A percentile compares a stretch with the other conserved stretches of the same genome.
phyloP scores from a whole-genome alignment of 805 yeast species.

The Ogataea thermomethanolica region DNA sequence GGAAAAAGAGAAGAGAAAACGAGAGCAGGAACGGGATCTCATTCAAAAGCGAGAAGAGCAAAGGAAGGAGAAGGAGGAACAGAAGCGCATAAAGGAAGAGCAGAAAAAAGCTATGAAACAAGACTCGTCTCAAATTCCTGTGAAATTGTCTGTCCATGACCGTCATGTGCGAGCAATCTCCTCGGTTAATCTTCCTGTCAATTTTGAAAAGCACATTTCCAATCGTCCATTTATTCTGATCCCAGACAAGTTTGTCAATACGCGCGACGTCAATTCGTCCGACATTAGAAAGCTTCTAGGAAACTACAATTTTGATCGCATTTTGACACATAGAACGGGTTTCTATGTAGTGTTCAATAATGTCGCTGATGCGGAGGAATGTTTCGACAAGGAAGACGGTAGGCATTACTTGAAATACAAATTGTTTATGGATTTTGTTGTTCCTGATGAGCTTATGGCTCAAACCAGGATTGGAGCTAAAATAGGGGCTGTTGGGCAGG shows the following conservation, averaged over 20 bases:
- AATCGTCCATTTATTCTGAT: conserved; percentile 59
- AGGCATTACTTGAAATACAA: conserved; percentile 43
- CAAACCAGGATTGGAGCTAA: conserved; percentile 28
- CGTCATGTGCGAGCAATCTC: conserved; percentile 30
- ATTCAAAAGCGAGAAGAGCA: conserved; percentile 10
- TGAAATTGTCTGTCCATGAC: conserved; percentile 29
- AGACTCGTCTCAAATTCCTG: not conserved
- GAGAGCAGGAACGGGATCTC: conserved; percentile 22
- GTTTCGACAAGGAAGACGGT: conserved; percentile 62
- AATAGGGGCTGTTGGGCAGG: conserved; percentile 48
- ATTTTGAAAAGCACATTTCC: conserved; percentile 46
- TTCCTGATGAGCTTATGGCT: conserved; percentile 41
- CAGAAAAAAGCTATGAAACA: conserved; percentile 3
- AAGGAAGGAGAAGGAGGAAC: conserved; percentile 15
- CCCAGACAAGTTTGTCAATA: conserved; percentile 46
- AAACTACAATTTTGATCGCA: conserved; percentile 62
- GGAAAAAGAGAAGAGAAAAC: conserved; percentile 26
- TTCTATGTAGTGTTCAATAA: conserved; percentile 69
- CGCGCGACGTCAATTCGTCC: conserved; percentile 44
- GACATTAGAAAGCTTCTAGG: conserved; percentile 59
- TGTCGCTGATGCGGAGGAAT: conserved; percentile 52
- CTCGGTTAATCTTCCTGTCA: conserved; percentile 40
- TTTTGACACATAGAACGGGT: conserved; percentile 61
- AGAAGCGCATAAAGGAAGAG: conserved; percentile 2
- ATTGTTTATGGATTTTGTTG: conserved; percentile 55